Base-by-base conservation (phyloP, 805 yeast genomes). In the Ogataea chonburiensis region DNA sequence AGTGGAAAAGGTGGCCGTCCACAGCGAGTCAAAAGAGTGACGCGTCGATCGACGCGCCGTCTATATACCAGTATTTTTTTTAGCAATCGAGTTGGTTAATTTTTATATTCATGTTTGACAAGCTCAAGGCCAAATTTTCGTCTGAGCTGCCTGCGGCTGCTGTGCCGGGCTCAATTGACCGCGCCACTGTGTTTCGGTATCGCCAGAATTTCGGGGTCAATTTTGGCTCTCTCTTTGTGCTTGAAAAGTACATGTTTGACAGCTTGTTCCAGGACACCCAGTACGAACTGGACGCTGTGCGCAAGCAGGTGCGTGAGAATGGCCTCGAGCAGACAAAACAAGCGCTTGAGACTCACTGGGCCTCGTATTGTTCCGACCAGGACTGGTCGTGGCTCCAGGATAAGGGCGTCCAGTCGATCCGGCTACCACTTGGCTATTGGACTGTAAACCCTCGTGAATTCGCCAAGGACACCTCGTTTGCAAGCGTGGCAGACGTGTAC, bases 371-470 rank as follows among this genome's bases (percentile, higher is more conserved):
- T 40, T 56, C 58, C 21, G 85, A 79, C 37, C 71, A 71, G 6
- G 97, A 91, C 55, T 89, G 96, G 95, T 52, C 71, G 14, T 87
- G 87, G 85, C 60, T 91, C 18, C 58, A 65, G 28, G 63, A 68
- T 14, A 71, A 69, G 35, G 85, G 86, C 6, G 85, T 85, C n/a
- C 86, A 86, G 16, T 75, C 88, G 2, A 70, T 91, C 5, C 71
- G 98, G 51, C 70, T 91, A 1, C 98, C 98, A 6, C 63, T 91
- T 46, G 98, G 98, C 0, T 91, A 85, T 60, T 91, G 96, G 96
- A 79, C 75, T 39, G 75, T 88, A n/a, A 72, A 65, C 34, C 79
- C 81, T 14, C 86, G 89, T 1, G 46, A 50, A 12, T 82, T 68
- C 55, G 63, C 77, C 26, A 59, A 61, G 14, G 75, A 71, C 4